Evolutionary conservation across 1,139 yeast species (phyloP), one percentile per base, ranked within the genome.

Genomic region (Sugiyamaella paludigena): DNA sequence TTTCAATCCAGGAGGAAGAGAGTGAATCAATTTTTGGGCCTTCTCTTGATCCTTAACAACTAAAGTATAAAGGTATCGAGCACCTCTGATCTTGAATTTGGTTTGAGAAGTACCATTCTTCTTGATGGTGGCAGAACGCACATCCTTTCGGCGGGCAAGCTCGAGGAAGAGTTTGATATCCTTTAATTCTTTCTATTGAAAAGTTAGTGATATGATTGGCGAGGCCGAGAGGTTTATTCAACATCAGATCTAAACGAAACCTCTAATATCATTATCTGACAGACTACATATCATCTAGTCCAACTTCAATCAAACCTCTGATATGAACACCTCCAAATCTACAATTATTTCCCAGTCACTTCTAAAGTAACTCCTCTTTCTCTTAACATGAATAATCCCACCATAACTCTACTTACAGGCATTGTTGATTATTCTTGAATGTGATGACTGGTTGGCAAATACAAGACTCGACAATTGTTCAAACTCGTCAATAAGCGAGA

Each of bases 51-150:
- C 98, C 79, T 87, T 83, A 70, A 92, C 92, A 67, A 87, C 87
- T 76, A 92, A 83, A 69, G 98, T 92, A 88, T 92, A 92, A 72
- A 88, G 84, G 82, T 87, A 77, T 76, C 81, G 87, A 64, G 96
- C 71, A 75, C 97, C 96, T 83, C 98, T 88, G 72, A 92, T 89
- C 88, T 94, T 92, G 92, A 92, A 92, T 80, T 92, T 92, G 81
- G 97, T 89, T 78, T 86, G 91, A 78, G 85, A 84, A 82, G 81
- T 79, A 75, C 95, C 95, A 79, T 82, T 82, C 81, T 88, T 88
- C 79, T 83, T 78, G 91, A 89, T 87, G 73, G 91, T 84, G 67
- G 95, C 96, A 61, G 87, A 77, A 78, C 83, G 83, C 74, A 92
- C 91, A 82, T 91, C 98, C 71, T 91, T 81, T 83, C 98, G 66